phyloP scores from a whole-genome alignment of 2,329 filamentous ascomycete species.

The Orbilia brochopaga region DNA sequence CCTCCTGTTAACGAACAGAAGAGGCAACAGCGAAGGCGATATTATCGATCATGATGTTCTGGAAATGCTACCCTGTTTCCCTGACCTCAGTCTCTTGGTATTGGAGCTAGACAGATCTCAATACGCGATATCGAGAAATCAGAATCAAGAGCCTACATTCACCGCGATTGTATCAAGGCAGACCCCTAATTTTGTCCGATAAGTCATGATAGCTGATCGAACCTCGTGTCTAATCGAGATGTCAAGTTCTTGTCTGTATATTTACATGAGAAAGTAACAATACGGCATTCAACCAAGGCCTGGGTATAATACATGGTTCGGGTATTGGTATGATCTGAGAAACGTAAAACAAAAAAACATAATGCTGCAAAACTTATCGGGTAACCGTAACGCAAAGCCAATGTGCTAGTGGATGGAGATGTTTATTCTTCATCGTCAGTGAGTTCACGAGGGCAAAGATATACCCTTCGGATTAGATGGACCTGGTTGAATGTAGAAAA shows the following conservation, averaged over 20 bases:
- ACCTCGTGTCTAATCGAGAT: too few species aligned
- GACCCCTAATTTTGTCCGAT: background rate
- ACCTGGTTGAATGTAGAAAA: background rate
- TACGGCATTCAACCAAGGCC: background rate
- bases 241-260: background rate
- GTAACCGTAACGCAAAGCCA: constrained; percentile 11
- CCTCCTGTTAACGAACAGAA: constrained; percentile 10
- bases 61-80: constrained; percentile 4
- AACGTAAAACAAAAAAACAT: constrained; percentile 26
- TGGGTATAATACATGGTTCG: constrained; percentile 15
- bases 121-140: constrained; percentile 24
- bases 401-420: background rate
- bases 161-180: constrained; percentile 2
- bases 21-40: background rate
- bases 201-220: background rate
- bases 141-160: constrained; percentile 6
- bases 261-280: background rate
- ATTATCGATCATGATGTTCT: constrained; percentile 2
- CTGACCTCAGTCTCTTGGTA: constrained; percentile 17
- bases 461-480: too few species aligned
- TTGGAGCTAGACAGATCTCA: constrained; percentile 13
- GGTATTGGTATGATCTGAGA: constrained; percentile 27
- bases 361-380: background rate
- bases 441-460: too few species aligned
- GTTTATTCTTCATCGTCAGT: too few species aligned